These are phyloP conservation scores for Podaxis sp. DNA, from an alignment of 768 basidiomycete species.

Conservation along the genomic window DNA sequence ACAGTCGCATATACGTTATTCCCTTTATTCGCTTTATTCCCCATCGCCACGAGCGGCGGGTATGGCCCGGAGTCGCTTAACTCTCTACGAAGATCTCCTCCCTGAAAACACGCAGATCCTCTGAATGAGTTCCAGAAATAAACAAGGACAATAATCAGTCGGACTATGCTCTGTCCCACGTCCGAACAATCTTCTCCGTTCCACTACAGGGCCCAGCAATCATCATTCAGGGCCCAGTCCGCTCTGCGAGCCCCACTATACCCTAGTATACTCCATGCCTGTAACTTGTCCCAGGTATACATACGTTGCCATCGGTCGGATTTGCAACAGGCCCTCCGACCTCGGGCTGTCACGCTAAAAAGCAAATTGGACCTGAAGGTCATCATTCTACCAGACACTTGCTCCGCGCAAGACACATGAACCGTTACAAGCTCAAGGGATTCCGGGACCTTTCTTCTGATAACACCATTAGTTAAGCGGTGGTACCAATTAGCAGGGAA, in stretches of 20 bases:
- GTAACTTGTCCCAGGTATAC: background rate
- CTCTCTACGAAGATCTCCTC: background rate
- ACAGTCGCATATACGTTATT: background rate
- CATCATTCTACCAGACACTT: background rate
- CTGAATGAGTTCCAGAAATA: background rate
- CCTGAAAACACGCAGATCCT: background rate
- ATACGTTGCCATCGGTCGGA: background rate
- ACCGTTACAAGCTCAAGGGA: background rate
- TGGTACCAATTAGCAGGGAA: background rate
- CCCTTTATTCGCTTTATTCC: background rate
- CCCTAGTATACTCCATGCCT: background rate
- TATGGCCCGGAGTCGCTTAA: background rate
- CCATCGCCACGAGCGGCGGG: background rate
- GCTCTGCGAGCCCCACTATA: background rate
- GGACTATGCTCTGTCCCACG: background rate
- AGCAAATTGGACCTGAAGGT: background rate
- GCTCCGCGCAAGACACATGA: background rate
- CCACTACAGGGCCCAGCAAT: background rate
- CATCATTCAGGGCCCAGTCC: background rate
- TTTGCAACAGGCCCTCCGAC: background rate
- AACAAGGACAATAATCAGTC: background rate
- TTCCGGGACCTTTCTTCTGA: background rate
- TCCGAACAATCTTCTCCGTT: slow-evolving; percentile 7
- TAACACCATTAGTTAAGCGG: background rate
- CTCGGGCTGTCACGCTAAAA: background rate